phyloP scores from a whole-genome alignment of 805 yeast species.

The Yarrowia sp. region DNA sequence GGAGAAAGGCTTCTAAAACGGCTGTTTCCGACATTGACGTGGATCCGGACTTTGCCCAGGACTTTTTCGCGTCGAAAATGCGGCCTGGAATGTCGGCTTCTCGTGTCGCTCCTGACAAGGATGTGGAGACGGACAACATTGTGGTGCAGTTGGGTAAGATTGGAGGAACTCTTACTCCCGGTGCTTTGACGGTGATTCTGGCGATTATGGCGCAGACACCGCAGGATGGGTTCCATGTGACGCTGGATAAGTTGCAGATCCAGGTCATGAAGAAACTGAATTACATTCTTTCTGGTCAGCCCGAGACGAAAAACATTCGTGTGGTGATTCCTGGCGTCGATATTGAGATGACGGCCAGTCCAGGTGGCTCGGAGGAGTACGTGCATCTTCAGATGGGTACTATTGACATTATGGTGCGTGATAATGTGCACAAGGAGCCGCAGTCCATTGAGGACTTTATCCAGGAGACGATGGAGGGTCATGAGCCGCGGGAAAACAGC shows the following conservation, averaged over 20 bases:
- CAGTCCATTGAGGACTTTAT: constrained; percentile 29
- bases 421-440: constrained; percentile 21
- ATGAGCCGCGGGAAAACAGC: not conserved
- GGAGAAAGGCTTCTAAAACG: constrained; percentile 10
- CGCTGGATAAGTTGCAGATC: constrained; percentile 64
- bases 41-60: constrained; percentile 7
- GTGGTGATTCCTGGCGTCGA: constrained; percentile 48
- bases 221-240: constrained; percentile 44
- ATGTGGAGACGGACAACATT: constrained; percentile 52
- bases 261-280: constrained; percentile 46
- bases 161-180: constrained; percentile 48
- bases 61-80: constrained; percentile 21
- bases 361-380: constrained; percentile 26
- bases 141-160: constrained; percentile 54
- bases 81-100: constrained; percentile 6
- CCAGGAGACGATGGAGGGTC: constrained; percentile 21
- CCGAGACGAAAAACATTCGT: constrained; percentile 45
- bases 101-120: constrained; percentile 37
- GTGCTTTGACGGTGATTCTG: constrained; percentile 42
- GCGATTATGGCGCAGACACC: constrained; percentile 40
- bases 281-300: constrained; percentile 36
- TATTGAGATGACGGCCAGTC: constrained; percentile 32
- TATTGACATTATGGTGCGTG: constrained; percentile 28
- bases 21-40: not conserved
- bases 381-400: constrained; percentile 28